Evolutionary conservation across 768 basidiomycete species (phyloP).

Genomic region (Coprinopsis strossmayeri): DNA sequence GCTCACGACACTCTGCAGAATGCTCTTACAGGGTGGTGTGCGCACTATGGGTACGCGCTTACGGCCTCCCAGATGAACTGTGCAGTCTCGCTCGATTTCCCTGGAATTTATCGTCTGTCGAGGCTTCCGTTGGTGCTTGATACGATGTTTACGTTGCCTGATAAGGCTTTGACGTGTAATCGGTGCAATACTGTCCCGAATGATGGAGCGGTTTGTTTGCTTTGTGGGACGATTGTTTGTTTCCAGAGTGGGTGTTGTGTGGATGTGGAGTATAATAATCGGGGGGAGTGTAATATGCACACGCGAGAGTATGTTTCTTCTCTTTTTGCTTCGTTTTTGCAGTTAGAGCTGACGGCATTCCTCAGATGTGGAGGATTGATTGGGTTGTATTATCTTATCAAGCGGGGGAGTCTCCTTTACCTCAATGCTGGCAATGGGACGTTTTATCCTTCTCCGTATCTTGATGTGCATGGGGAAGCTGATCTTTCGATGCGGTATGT

Average conservation of each 20-base stretch:
- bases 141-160: conserved; percentile 69
- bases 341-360: conserved; percentile 5
- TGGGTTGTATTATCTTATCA: conserved; percentile 88
- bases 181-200: conserved; percentile 74
- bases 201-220: conserved; percentile 86
- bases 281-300: conserved; percentile 95
- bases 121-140: conserved; percentile 80
- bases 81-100: conserved; percentile 76
- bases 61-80: conserved; percentile 74
- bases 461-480: conserved; percentile 91
- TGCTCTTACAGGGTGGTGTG: conserved; percentile 86
- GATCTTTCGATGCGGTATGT: conserved; percentile 85
- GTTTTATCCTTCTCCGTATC: conserved; percentile 82
- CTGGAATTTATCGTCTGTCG: conserved; percentile 75
- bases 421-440: conserved; percentile 87
- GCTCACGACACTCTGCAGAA: conserved; percentile 85
- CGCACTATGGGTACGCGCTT: conserved; percentile 80
- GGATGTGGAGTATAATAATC: conserved; percentile 53
- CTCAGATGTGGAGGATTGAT: conserved; percentile 85
- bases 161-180: conserved; percentile 66
- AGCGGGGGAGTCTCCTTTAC: conserved; percentile 85
- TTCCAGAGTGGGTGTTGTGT: conserved; percentile 90
- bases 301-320: conserved; percentile 81
- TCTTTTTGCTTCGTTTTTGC: conserved; percentile 1
- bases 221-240: conserved; percentile 85